phyloP scores from a whole-genome alignment of 2,329 filamentous ascomycete genomes.

The Hymenotorrendiella dingleyae region DNA sequence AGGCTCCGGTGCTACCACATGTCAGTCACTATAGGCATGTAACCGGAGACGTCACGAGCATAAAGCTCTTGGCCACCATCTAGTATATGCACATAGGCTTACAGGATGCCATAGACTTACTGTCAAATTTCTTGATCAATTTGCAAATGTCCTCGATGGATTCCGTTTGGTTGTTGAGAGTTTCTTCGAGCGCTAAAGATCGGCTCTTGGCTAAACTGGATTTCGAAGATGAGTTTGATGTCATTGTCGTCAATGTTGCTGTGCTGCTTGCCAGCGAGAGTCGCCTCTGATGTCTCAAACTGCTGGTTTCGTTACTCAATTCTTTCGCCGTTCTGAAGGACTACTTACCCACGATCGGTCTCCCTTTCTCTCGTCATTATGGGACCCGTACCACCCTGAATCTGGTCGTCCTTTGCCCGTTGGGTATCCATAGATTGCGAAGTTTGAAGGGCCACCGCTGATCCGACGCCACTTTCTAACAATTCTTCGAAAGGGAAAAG shows the following conservation, averaged over 20 bases:
- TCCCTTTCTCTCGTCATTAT: neutral
- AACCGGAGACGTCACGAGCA: neutral
- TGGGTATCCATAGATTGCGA: neutral
- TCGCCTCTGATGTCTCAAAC: neutral
- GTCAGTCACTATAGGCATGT: neutral
- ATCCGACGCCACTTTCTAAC: neutral
- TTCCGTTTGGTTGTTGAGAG: neutral
- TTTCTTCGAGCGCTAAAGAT: neutral
- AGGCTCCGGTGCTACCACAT: neutral
- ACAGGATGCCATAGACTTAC: neutral
- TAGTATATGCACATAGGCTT: neutral
- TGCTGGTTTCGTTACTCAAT: too few species aligned
- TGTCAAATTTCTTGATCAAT: neutral
- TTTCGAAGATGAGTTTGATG: neutral
- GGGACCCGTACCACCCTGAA: neutral
- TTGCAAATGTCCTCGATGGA: neutral
- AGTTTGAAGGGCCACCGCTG: neutral
- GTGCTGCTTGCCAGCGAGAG: neutral
- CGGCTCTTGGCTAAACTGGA: neutral
- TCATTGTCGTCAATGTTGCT: neutral
- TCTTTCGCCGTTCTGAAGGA: neutral
- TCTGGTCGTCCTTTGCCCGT: neutral
- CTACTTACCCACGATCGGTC: too few species aligned
- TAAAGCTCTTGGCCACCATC: too few species aligned
- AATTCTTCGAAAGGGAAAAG: neutral